A percentile compares a stretch with the other conserved stretches of the same genome.
phyloP scores from a whole-genome alignment of 1,284 basidiomycete species.

The Moniliophthora roreri region DNA sequence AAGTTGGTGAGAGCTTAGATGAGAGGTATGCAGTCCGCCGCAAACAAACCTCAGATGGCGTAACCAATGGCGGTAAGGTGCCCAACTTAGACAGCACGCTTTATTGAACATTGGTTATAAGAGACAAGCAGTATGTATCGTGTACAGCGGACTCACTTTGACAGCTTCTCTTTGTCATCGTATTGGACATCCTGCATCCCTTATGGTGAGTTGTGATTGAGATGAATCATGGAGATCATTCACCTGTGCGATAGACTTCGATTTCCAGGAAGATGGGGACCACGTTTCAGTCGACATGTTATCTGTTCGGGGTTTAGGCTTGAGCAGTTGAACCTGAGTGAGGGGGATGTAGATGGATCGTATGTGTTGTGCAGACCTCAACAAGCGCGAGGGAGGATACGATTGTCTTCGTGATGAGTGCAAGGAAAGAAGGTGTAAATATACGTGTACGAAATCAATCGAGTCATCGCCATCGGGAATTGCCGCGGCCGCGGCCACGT shows the following conservation, averaged over 20 bases:
- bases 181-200: conserved; percentile 49
- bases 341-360: too few species aligned
- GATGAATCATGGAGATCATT: conserved; percentile 10
- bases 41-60: conserved; percentile 76
- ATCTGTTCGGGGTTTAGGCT: too few species aligned
- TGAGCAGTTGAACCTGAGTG: too few species aligned
- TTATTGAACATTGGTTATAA: conserved; percentile 12
- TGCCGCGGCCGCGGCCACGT: too few species aligned
- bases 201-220: neutral
- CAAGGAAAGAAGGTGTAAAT: too few species aligned
- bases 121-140: conserved; percentile 1
- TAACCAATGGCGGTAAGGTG: conserved; percentile 83
- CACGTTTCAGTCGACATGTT: conserved; percentile 25
- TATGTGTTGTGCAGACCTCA: too few species aligned
- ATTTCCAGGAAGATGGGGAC: conserved; percentile 59
- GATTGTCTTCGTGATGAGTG: too few species aligned
- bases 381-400: too few species aligned
- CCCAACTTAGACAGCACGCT: conserved; percentile 80
- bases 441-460: too few species aligned
- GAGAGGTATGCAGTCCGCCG: neutral
- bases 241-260: conserved; percentile 69
- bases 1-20: conserved; percentile 1
- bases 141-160: conserved; percentile 37
- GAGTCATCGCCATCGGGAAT: too few species aligned
- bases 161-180: conserved; percentile 47